Evolutionary conservation across 1,284 basidiomycete genomes (phyloP).

Genomic region (Abortiporus biennis): DNA sequence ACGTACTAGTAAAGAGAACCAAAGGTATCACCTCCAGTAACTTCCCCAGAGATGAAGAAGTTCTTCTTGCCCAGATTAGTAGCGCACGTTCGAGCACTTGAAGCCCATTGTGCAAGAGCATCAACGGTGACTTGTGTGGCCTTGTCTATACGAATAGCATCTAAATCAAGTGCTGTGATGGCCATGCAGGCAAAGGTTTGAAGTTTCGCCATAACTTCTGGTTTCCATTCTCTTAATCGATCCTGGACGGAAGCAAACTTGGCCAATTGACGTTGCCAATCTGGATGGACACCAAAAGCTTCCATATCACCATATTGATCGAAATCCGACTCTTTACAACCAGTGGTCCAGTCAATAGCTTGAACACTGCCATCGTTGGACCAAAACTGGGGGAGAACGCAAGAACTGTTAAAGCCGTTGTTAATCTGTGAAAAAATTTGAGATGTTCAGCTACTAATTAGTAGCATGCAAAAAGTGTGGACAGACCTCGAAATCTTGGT

Average conservation of each 20-base stretch:
- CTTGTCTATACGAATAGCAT: conserved; percentile 92
- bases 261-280: conserved; percentile 88
- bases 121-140: conserved; percentile 86
- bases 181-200: conserved; percentile 78
- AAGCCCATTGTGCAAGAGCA: conserved; percentile 72
- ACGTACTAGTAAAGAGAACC: conserved; percentile 79
- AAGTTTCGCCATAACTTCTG: conserved; percentile 70
- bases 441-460: conserved; percentile 1
- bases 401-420: conserved; percentile 69
- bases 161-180: conserved; percentile 81
- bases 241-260: conserved; percentile 95
- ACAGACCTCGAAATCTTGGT: conserved; percentile 73
- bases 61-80: conserved; percentile 68
- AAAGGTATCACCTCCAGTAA: conserved; percentile 91
- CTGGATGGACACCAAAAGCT: conserved; percentile 92
- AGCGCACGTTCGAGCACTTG: conserved; percentile 71
- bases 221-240: conserved; percentile 85
- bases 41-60: conserved; percentile 87
- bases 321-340: conserved; percentile 79
- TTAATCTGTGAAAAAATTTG: conserved; percentile 34
- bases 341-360: conserved; percentile 44
- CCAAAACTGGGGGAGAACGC: conserved; percentile 76
- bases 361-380: conserved; percentile 64
- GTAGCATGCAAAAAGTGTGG: conserved; percentile 1
- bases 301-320: conserved; percentile 95